Evolutionary conservation across 306 rosid genomes (phyloP), one percentile per base, ranked within the genome.

Genomic region (Sicyos baderoa): DNA sequence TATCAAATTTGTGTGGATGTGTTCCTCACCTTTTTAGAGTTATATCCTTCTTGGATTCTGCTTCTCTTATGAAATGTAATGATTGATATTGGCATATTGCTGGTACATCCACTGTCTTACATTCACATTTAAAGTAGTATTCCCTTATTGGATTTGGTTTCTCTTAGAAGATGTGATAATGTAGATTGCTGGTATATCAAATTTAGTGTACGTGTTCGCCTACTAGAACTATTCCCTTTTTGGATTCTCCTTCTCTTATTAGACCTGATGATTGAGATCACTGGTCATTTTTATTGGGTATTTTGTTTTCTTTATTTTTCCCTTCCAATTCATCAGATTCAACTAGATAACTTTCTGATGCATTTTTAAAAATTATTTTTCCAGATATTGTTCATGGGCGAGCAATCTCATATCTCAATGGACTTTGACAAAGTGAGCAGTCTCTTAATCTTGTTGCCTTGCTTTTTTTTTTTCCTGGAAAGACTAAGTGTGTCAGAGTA

Each of bases 331-430:
- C 37, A 10, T 21, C 22, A n/a, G 7, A 48, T 37, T 16, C 62
- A 35, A 17, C 7, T 53, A 35, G 37, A 71, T 49, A 13, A 19
- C 68, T 72, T 66, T 60, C 76, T 53, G 49, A 62, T 42, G 61
- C 52, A 67, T 64, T 68, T 54, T 75, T 67, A 9, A 18, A 40
- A 55, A 70, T 37, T 53, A 51, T 72, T 50, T 74, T 74, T 73
- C 44, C 65, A 93, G 98, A 89, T 93, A 72, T 77, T 63, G 72
- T 93, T 93, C 90, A 93, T 93, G 98, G 90, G 96, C 27, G 94
- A 89, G 82, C 96, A 93, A 48, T 90, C 97, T 59, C 96, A 93
- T 76, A 86, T 86, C 72, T 86, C 91, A 35, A 81, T 89, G 98
- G 90, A 88, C 76, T 85, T 90, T 54, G 96, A 93, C 77, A 77